phyloP scores from a whole-genome alignment of 805 yeast genomes.

The Saccharomycopsis microspora region DNA sequence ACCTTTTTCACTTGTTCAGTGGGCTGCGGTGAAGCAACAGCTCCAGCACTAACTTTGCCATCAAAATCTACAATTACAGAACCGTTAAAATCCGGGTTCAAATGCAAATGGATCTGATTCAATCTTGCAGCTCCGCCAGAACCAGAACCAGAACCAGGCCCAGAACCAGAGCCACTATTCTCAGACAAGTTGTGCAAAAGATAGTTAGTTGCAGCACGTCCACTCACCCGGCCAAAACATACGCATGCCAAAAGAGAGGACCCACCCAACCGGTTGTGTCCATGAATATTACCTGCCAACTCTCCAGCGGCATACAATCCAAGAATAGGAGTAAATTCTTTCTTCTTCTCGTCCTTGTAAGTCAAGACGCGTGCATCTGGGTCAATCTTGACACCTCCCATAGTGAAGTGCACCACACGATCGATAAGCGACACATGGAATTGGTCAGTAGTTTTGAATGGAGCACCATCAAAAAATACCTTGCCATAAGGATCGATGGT shows the following conservation, averaged over 20 bases:
- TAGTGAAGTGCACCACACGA: constrained; percentile 51
- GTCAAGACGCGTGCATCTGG: constrained; percentile 30
- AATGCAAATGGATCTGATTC: constrained; percentile 31
- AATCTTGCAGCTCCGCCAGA: constrained; percentile 26
- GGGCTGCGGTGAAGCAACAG: neutral
- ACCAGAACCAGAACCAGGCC: constrained; percentile 18
- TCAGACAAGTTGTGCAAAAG: constrained; percentile 24
- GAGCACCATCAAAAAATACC: constrained; percentile 36
- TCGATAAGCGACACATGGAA: constrained; percentile 44
- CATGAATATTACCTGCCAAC: constrained; percentile 50
- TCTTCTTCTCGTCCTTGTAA: constrained; percentile 20
- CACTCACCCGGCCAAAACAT: constrained; percentile 37
- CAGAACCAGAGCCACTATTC: constrained; percentile 1
- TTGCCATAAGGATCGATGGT: constrained; percentile 31
- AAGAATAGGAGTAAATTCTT: constrained; percentile 23
- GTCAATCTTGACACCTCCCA: constrained; percentile 56
- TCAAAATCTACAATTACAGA: constrained; percentile 27
- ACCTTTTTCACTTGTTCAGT: neutral
- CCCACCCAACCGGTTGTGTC: constrained; percentile 44
- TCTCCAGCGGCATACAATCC: constrained; percentile 49
- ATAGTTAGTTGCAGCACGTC: constrained; percentile 27
- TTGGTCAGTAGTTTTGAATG: constrained; percentile 25
- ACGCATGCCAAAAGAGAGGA: constrained; percentile 45
- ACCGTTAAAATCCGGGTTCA: constrained; percentile 29
- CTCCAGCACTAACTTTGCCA: constrained; percentile 7